Base-by-base conservation (phyloP, 2,329 filamentous ascomycete genomes). In the Cordyceps cateniannulata region DNA sequence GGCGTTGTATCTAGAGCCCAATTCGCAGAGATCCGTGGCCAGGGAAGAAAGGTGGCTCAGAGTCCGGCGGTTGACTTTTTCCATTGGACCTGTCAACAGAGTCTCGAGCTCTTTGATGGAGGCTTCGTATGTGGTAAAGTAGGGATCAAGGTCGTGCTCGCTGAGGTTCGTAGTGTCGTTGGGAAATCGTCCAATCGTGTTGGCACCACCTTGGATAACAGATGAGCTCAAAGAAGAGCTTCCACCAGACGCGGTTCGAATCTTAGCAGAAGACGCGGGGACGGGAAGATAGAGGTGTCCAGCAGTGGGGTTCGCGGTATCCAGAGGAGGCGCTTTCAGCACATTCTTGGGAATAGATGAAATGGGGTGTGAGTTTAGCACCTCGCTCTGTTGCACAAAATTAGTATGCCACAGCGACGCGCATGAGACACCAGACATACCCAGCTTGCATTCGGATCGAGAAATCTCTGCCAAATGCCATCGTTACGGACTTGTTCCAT, bases 381-480 rank as follows among this genome's bases (percentile, higher is more conserved):
- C 93, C 75, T 99, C 95, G 71, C 85, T 96, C 93, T 96, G 56
- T 27, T 16, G 8, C 24, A 9, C 3, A n/a, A n/a, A 51, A 56
- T 70, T 65, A 72, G 69, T 27, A 57, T 42, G 4, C 7, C 3
- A 45, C 47, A 29, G 18, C 24, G 22, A n/a, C 16, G 22, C 24
- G 18, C 6, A 29, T 4, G 38, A 44, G 24, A 29, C 38, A 54
- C 3, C 7, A 53, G 16, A 25, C 76, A 40, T 85, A 96, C 92
- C 95, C 95, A 99, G 84, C 95, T 98, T 25, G 93, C 93, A 72
- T 99, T 98, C 12, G 96, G 95, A 72, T 99, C 95, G 38, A 99
- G 81, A 71, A 99, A 99, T 66, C 92, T 88, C 93, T 93, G 97
- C 86, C 93, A 96, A 27, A 99, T 93, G 3, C 93, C 93, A 70